These are phyloP conservation scores for Castanea sativa DNA, from an alignment of 306 rosid genomes.

Conservation along the genomic window DNA sequence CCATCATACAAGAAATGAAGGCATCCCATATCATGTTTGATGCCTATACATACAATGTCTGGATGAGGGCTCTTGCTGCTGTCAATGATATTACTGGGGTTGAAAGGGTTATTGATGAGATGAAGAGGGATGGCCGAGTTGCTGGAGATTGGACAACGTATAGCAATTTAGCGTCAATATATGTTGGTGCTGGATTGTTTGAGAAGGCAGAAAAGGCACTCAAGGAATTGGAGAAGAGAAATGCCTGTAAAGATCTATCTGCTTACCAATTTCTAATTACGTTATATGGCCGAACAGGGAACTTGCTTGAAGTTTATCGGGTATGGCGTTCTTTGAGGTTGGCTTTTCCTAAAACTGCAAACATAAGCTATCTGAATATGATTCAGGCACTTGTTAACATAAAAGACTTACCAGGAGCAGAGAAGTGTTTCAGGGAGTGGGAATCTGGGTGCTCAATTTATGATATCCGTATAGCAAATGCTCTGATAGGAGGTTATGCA, in stretches of 20 bases:
- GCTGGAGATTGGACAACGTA: conserved; percentile 80
- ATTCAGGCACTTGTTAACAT: conserved; percentile 67
- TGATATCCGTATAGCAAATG: conserved; percentile 82
- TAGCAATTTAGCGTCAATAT: conserved; percentile 86
- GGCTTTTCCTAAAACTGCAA: conserved; percentile 76
- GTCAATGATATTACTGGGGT: conserved; percentile 67
- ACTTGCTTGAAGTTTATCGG: conserved; percentile 65
- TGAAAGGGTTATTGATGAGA: conserved; percentile 84
- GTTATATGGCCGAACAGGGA: conserved; percentile 66
- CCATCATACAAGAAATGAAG: conserved; percentile 77
- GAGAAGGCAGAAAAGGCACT: conserved; percentile 78
- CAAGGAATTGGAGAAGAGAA: conserved; percentile 82
- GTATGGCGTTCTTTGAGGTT: conserved; percentile 90
- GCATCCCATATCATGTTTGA: conserved; percentile 52
- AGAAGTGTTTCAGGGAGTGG: conserved; percentile 82
- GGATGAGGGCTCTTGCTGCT: conserved; percentile 92
- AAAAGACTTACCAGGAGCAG: conserved; percentile 88
- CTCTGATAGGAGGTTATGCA: conserved; percentile 59
- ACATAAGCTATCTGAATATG: conserved; percentile 86
- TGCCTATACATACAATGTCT: conserved; percentile 66
- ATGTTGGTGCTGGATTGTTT: conserved; percentile 57
- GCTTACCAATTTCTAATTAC: conserved; percentile 85
- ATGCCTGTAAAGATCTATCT: conserved; percentile 47
- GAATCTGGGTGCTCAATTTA: conserved; percentile 56
- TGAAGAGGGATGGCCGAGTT: conserved; percentile 80